Percentiles rank a stretch among this genome's conserved stretches.
phyloP scores from a whole-genome alignment of 75 land plant genomes.

The Larix kaempferi region DNA sequence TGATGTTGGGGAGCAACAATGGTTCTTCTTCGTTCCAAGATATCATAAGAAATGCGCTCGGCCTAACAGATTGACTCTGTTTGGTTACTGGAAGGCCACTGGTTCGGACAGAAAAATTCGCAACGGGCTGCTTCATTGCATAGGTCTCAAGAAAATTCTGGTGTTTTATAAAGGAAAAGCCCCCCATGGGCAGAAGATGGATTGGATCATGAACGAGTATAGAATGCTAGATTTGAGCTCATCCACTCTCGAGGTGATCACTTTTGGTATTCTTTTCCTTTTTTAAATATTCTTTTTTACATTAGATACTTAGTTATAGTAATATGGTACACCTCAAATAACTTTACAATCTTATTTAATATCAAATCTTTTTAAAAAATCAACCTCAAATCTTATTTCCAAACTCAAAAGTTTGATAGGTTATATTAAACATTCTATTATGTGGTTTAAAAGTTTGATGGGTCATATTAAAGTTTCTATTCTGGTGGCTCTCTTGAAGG shows the following conservation, averaged over 20 bases:
- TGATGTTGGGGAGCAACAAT: background rate
- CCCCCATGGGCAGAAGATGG: background rate
- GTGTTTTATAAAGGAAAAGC: slow-evolving; percentile 15
- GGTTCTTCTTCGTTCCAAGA: background rate
- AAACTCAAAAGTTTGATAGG: no score
- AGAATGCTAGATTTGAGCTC: background rate
- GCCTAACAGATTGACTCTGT: background rate
- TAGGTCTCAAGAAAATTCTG: slow-evolving; percentile 10
- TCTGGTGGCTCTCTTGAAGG: background rate
- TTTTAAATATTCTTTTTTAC: no score
- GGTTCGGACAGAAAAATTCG: background rate
- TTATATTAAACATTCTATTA: no score
- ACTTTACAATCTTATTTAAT: no score
- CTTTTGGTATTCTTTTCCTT: no score
- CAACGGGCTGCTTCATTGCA: background rate
- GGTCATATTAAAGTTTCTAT: no score
- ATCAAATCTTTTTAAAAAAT: no score
- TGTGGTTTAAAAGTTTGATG: no score
- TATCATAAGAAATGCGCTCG: background rate
- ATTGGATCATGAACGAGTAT: slow-evolving; percentile 13
- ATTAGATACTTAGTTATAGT: no score
- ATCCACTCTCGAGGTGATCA: no score
- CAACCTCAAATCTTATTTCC: no score
- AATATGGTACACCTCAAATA: no score
- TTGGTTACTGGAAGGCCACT: slow-evolving; percentile 12